phyloP scores from a whole-genome alignment of 768 basidiomycete species.

The Omphalotus guepiniiformis region DNA sequence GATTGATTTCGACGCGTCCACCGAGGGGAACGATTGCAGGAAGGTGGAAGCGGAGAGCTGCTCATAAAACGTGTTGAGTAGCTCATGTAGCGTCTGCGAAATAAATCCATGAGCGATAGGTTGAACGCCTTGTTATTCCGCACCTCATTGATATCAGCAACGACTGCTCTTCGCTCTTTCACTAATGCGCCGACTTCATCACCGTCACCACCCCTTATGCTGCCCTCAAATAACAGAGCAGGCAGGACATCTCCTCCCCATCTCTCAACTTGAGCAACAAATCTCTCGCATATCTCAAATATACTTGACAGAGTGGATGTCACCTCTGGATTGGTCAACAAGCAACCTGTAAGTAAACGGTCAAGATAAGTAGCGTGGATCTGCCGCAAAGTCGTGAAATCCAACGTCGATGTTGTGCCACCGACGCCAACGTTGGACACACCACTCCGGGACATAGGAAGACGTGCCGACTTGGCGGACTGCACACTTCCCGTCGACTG shows the following conservation, averaged over 20 bases:
- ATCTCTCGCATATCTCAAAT: conserved; percentile 79
- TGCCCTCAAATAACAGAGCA: conserved; percentile 78
- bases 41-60: conserved; percentile 73
- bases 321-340: conserved; percentile 64
- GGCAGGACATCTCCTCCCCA: conserved; percentile 93
- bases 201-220: conserved; percentile 46
- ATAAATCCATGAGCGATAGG: neutral
- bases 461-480: conserved; percentile 1
- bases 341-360: conserved; percentile 71
- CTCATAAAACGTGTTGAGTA: conserved; percentile 76
- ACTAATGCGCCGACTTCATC: conserved; percentile 71
- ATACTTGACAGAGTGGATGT: conserved; percentile 65
- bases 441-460: conserved; percentile 23
- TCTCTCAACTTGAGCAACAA: conserved; percentile 83
- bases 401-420: conserved; percentile 44
- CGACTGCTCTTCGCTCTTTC: conserved; percentile 58
- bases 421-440: conserved; percentile 15
- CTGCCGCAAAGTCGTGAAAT: conserved; percentile 81
- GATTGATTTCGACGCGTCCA: conserved; percentile 70
- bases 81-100: conserved; percentile 57
- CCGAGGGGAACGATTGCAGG: conserved; percentile 63
- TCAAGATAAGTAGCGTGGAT: conserved; percentile 83
- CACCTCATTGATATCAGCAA: conserved; percentile 79
- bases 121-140: conserved; percentile 13
- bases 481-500: conserved; percentile 13